These are phyloP conservation scores for Mycena amicta DNA, from an alignment of 768 basidiomycete genomes.

Conservation along the genomic window DNA sequence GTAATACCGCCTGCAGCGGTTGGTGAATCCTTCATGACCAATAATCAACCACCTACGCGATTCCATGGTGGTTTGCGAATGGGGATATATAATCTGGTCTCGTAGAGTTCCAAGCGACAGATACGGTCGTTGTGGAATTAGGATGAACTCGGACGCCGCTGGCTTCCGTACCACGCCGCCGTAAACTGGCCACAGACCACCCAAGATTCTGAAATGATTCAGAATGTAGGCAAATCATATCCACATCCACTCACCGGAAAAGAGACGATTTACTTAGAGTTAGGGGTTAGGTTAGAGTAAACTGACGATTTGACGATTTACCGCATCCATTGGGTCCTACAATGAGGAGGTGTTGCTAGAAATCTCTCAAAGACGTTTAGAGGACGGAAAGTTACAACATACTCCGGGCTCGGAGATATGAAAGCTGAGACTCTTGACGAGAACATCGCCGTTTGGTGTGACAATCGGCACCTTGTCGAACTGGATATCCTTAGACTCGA, in stretches of 20 bases:
- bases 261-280: no score
- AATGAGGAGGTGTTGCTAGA: slow-evolving; percentile 90
- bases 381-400: slow-evolving; percentile 22
- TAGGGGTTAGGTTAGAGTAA: no score
- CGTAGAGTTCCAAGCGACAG: slow-evolving; percentile 91
- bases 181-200: slow-evolving; percentile 76
- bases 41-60: slow-evolving; percentile 71
- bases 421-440: slow-evolving; percentile 85
- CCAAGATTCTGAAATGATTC: slow-evolving; percentile 51
- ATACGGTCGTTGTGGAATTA: slow-evolving; percentile 96
- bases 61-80: slow-evolving; percentile 79
- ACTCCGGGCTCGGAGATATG: slow-evolving; percentile 82
- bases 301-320: no score
- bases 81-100: slow-evolving; percentile 96
- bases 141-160: slow-evolving; percentile 82
- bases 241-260: slow-evolving; percentile 59
- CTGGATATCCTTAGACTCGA: slow-evolving; percentile 86
- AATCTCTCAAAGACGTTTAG: not conserved
- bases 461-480: slow-evolving; percentile 95
- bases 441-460: slow-evolving; percentile 92
- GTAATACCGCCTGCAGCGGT: slow-evolving; percentile 66
- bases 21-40: no score
- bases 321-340: slow-evolving; percentile 95
- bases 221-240: not conserved
- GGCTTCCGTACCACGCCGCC: slow-evolving; percentile 88